Conservation (phyloP, 1,139 yeast genomes). For the Pichia sp. region DNA sequence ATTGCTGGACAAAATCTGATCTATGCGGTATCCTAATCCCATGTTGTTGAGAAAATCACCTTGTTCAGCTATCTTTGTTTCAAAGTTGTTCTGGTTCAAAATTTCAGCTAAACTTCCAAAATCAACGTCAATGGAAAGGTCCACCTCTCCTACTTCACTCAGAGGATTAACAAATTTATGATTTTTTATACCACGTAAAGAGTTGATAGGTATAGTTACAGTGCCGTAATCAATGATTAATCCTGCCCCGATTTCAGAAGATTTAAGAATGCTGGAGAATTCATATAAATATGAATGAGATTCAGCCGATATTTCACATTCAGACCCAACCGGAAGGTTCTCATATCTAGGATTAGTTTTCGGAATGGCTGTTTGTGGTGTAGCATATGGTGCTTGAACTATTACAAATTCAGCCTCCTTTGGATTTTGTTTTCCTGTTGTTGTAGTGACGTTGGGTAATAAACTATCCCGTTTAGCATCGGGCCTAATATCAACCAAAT, state of each 20-base stretch:
- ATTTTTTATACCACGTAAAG: conserved; percentile 65
- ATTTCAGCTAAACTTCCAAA: conserved; percentile 31
- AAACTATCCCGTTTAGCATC: conserved; percentile 13
- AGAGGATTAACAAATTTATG: conserved; percentile 79
- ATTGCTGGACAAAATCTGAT: conserved; percentile 37
- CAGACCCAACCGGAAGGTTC: conserved; percentile 47
- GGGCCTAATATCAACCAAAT: conserved; percentile 45
- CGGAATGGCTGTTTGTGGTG: conserved; percentile 60
- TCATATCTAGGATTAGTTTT: conserved; percentile 44
- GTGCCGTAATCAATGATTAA: conserved; percentile 77
- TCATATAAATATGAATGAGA: conserved; percentile 47
- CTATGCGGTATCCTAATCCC: conserved; percentile 70
- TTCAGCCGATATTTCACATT: conserved; percentile 72
- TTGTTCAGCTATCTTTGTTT: conserved; percentile 54
- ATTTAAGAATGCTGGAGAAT: conserved; percentile 36
- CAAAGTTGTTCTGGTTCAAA: conserved; percentile 21
- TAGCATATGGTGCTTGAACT: conserved; percentile 51
- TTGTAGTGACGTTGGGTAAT: conserved; percentile 15
- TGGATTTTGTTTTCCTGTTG: conserved; percentile 9
- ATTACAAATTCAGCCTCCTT: conserved; percentile 45
- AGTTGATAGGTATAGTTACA: conserved; percentile 52
- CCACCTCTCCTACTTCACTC: conserved; percentile 68
- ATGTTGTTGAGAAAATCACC: conserved; percentile 74
- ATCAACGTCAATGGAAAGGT: conserved; percentile 79
- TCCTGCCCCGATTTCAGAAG: conserved; percentile 48